A percentile compares a stretch with the other conserved stretches of the same genome.
These are phyloP conservation scores for Xylariaceae sp. DNA, from an alignment of 2,329 filamentous ascomycete genomes.

Conservation along the genomic window DNA sequence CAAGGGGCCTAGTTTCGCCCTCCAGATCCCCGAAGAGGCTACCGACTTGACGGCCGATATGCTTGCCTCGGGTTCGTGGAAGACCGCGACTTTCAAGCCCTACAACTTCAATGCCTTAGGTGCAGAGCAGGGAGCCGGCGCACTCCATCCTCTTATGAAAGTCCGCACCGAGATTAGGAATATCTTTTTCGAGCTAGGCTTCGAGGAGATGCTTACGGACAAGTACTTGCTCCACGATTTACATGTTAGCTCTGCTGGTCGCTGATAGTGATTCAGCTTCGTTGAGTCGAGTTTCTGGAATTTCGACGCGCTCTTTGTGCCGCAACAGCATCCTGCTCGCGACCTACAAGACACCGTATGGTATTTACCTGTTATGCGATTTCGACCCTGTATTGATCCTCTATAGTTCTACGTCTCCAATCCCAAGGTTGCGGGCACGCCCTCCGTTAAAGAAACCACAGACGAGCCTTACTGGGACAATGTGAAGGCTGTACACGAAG, in stretches of 20 bases:
- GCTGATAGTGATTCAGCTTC: conserved; percentile 14
- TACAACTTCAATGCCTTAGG: conserved; percentile 55
- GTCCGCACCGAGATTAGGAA: conserved; percentile 89
- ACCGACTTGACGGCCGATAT: conserved; percentile 95
- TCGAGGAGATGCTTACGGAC: conserved; percentile 90
- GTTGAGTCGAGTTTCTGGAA: conserved; percentile 98
- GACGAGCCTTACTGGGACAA: conserved; percentile 70
- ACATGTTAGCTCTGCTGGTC: background rate
- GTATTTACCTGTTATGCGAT: background rate
- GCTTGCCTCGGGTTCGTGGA: conserved; percentile 84
- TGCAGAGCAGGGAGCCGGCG: conserved; percentile 57
- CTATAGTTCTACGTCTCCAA: conserved; percentile 84
- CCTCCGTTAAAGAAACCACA: conserved; percentile 36
- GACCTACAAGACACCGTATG: conserved; percentile 82
- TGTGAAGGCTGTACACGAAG: conserved; percentile 77
- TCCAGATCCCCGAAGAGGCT: conserved; percentile 86
- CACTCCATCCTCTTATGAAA: conserved; percentile 77
- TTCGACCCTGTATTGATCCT: background rate
- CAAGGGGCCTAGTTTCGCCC: conserved; percentile 85
- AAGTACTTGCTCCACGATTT: conserved; percentile 3
- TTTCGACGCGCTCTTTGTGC: conserved; percentile 94
- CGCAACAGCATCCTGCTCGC: conserved; percentile 90
- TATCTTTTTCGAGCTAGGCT: conserved; percentile 99
- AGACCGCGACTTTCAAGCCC: conserved; percentile 83
- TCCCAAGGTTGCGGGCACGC: conserved; percentile 69